Evolutionary conservation across 108 stramenopile genomes (phyloP).

Genomic region (Nitzschia sp.): DNA sequence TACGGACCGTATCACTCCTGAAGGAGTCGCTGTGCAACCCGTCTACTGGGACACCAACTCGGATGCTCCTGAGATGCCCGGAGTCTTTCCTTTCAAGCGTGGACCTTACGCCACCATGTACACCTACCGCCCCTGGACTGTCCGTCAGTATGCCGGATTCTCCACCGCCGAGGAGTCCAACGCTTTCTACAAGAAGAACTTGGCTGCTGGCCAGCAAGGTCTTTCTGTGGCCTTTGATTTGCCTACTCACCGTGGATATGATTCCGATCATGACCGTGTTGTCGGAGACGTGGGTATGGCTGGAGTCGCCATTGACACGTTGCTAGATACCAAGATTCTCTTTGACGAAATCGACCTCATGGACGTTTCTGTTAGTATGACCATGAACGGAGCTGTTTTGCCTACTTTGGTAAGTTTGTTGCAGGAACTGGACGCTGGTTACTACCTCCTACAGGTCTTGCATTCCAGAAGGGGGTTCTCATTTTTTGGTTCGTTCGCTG

Average conservation of each 20-base stretch:
- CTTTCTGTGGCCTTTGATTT: slow-evolving; percentile 96
- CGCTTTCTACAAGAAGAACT: slow-evolving; percentile 83
- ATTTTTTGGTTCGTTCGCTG: too few relatives aligned
- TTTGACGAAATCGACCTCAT: slow-evolving; percentile 96
- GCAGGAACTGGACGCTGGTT: too few relatives aligned
- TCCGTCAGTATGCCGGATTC: slow-evolving; percentile 96
- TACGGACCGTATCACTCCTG: slow-evolving; percentile 64
- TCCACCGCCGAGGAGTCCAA: slow-evolving; percentile 97
- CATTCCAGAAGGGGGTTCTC: too few relatives aligned
- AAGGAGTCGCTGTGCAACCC: slow-evolving; percentile 92
- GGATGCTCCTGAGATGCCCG: slow-evolving; percentile 79
- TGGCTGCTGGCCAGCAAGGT: slow-evolving; percentile 94
- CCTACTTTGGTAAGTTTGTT: slow-evolving; percentile 63
- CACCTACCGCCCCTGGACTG: slow-evolving; percentile 81
- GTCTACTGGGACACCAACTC: slow-evolving; percentile 80
- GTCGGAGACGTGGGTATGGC: slow-evolving; percentile 99
- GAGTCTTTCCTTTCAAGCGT: slow-evolving; percentile 93
- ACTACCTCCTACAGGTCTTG: too few relatives aligned
- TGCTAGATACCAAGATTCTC: slow-evolving; percentile 95
- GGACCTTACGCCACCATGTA: slow-evolving; percentile 99
- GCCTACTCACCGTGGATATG: slow-evolving; percentile 97
- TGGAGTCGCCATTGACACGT: slow-evolving; percentile 93
- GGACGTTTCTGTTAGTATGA: slow-evolving; percentile 93
- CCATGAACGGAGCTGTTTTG: slow-evolving; percentile 98
- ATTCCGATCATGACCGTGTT: slow-evolving; percentile 94